A percentile compares a stretch with the other conserved stretches of the same genome.
phyloP scores from a whole-genome alignment of 2,329 filamentous ascomycete genomes.

The Cladophialophora exuberans region DNA sequence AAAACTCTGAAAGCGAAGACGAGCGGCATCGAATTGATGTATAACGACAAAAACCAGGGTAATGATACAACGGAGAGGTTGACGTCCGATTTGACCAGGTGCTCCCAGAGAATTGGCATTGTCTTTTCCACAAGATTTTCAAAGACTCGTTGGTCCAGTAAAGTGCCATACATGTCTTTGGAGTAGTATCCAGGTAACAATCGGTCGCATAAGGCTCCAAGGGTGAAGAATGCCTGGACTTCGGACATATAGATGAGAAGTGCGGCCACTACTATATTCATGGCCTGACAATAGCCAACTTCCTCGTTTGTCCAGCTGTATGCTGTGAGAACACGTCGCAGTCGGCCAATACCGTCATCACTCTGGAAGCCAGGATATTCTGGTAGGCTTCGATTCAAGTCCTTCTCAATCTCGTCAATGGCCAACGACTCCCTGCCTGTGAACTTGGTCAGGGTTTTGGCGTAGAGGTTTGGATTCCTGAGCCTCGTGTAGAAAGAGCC shows the following conservation, averaged over 20 bases:
- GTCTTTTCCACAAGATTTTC: slow-evolving; percentile 98
- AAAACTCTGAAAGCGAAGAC: slow-evolving; percentile 96
- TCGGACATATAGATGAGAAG: slow-evolving; percentile 98
- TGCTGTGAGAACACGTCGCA: slow-evolving; percentile 88
- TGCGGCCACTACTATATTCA: slow-evolving; percentile 99
- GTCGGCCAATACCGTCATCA: slow-evolving; percentile 87
- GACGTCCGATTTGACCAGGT: slow-evolving; percentile 94
- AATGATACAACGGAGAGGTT: slow-evolving; percentile 96
- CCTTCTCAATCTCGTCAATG: slow-evolving; percentile 99
- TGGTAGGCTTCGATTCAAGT: slow-evolving; percentile 91
- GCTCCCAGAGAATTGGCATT: slow-evolving; percentile 98
- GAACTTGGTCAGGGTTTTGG: slow-evolving; percentile 81
- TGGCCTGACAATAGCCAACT: slow-evolving; percentile 97
- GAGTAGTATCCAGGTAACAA: slow-evolving; percentile 97
- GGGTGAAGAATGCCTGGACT: slow-evolving; percentile 88
- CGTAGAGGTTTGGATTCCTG: slow-evolving; percentile 80
- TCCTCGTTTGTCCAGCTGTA: slow-evolving; percentile 97
- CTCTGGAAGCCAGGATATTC: slow-evolving; percentile 98
- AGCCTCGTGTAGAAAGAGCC: slow-evolving; percentile 87
- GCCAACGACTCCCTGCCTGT: slow-evolving; percentile 86
- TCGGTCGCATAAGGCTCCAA: slow-evolving; percentile 89
- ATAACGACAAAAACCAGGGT: slow-evolving; percentile 96
- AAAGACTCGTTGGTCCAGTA: slow-evolving; percentile 95
- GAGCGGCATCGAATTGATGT: slow-evolving; percentile 99
- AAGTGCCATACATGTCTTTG: slow-evolving; percentile 97